phyloP scores from a whole-genome alignment of 129 eudicot genomes.

The Dittrichia graveolens region DNA sequence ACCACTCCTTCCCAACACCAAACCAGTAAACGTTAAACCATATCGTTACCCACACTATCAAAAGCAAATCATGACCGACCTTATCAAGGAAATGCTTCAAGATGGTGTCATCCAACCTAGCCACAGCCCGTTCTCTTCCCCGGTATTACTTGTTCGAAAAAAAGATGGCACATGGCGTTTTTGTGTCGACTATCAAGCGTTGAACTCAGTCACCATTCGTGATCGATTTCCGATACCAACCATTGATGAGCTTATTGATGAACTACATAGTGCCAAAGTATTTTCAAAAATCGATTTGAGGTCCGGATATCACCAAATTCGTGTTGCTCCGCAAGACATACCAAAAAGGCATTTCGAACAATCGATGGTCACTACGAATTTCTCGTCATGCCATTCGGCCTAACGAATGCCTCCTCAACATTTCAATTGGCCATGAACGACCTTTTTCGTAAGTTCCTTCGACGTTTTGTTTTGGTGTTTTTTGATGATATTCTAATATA shows the following conservation, averaged over 20 bases:
- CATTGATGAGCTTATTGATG: background rate
- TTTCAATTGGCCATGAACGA: no score
- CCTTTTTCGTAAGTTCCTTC: background rate
- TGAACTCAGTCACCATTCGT: background rate
- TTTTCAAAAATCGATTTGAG: background rate
- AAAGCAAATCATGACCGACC: background rate
- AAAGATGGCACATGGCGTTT: background rate
- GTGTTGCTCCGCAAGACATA: background rate
- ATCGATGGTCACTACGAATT: background rate
- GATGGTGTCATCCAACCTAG: background rate
- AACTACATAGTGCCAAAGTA: no score
- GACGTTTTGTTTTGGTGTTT: no score
- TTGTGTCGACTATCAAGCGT: background rate
- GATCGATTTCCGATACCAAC: conserved; percentile 13
- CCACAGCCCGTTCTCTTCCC: background rate
- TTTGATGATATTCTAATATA: no score
- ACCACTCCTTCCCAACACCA: background rate
- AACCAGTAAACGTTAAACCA: no score
- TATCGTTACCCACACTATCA: no score
- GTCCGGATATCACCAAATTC: background rate
- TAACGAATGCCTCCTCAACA: no score
- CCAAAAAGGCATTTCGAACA: background rate
- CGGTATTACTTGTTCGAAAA: background rate
- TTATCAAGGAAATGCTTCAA: background rate
- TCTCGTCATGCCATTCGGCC: no score